Evolutionary conservation across 2,329 filamentous ascomycete species (phyloP), one percentile per base, ranked within the genome.

Genomic region (Diaporthe australafricana): DNA sequence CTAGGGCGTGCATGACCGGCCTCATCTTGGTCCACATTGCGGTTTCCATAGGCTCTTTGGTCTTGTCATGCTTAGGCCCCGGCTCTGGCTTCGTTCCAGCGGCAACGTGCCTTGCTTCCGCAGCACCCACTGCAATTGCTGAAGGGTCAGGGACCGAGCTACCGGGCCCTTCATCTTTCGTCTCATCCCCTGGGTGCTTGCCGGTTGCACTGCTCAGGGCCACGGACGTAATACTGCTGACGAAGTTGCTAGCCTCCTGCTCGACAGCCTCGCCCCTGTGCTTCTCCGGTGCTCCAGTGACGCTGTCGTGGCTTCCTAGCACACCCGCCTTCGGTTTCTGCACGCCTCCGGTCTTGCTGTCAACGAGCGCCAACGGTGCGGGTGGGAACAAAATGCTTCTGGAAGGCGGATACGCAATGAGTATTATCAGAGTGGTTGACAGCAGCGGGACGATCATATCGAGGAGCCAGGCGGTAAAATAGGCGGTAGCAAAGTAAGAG

Each of bases 221-320:
- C 6, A 96, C 89, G 38, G 90, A 87, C 11, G 91, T 90, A 67
- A 96, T 90, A 42, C 91, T 89, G 68, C 91, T 92, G 72, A 96
- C 91, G 74, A 97, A 92, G 78, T 94, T 95, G 76, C 89, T 92
- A 1, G 94, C 94, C 79, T 97, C 94, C 73, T 93, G 89, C 79
- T 97, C 94, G 1, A 94, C 92, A 0, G 93, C 93, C 79, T 96
- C 94, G 32, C 94, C 94, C 78, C 94, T 92, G 81, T 94, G 89
- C 75, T 94, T 94, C 79, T 97, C 93, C 0, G 94, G 92, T 0
- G 94, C 94, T 1, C 94, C 94, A 0, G 94, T 97, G 0, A 92
- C 87, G 70, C 92, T 94, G 72, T 94, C 92, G 35, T 91, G 88
- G 25, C 92, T 94, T 0, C 92, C 94, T 0, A 96, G 82, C 0